phyloP scores from a whole-genome alignment of 192 early-diverging fungal genomes.

The Dissophora ornata region DNA sequence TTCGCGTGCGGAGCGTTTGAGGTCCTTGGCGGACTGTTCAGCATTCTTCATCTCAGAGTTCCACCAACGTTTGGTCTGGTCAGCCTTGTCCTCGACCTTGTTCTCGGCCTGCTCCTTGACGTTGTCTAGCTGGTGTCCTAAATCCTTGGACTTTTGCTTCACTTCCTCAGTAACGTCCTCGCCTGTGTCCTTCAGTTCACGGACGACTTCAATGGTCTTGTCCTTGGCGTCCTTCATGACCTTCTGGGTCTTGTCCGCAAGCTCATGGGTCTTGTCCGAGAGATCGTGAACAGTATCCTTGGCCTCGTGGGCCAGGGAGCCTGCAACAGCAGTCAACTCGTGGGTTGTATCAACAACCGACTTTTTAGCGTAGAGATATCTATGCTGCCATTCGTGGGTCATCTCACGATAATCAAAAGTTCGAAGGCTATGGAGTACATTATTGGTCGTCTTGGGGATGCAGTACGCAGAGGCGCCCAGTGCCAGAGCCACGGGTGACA shows the following conservation, averaged over 20 bases:
- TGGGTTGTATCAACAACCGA: slow-evolving; percentile 24
- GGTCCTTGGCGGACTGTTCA: slow-evolving; percentile 15
- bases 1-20: slow-evolving; percentile 5
- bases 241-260: slow-evolving; percentile 28
- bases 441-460: slow-evolving; percentile 48
- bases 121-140: slow-evolving; percentile 5
- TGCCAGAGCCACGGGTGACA: slow-evolving; percentile 27
- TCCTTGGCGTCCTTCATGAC: slow-evolving; percentile 26
- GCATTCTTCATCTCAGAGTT: slow-evolving; percentile 9
- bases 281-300: slow-evolving; percentile 24
- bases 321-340: slow-evolving; percentile 5
- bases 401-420: slow-evolving; percentile 31
- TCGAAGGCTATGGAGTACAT: slow-evolving; percentile 27
- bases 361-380: slow-evolving; percentile 13
- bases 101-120: slow-evolving; percentile 28
- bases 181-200: slow-evolving; percentile 22
- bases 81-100: slow-evolving; percentile 2
- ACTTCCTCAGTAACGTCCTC: slow-evolving; percentile 4
- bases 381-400: slow-evolving; percentile 28
- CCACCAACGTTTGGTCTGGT: slow-evolving; percentile 29
- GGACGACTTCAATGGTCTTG: slow-evolving; percentile 21
- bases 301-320: slow-evolving; percentile 10
- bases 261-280: slow-evolving; percentile 32
- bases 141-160: slow-evolving; percentile 3
- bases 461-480: slow-evolving; percentile 40